A percentile compares a stretch with the other conserved stretches of the same genome.
phyloP scores from a whole-genome alignment of 1,139 yeast genomes.

The Suhomyces choctaworum region DNA sequence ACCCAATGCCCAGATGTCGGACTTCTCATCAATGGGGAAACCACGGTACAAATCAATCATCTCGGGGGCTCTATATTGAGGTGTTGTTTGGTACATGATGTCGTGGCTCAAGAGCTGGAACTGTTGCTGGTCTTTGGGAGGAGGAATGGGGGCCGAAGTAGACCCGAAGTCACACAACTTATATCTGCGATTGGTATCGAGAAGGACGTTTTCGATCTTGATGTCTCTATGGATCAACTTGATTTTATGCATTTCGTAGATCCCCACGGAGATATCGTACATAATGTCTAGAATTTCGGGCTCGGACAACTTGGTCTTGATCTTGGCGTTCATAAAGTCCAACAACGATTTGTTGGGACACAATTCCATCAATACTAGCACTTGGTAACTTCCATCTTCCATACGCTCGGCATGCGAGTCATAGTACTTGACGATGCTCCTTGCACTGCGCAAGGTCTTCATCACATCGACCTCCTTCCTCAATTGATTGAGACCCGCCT shows the following conservation, averaged over 20 bases:
- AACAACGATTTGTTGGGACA: constrained; percentile 72
- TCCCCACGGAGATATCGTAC: constrained; percentile 65
- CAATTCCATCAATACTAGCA: constrained; percentile 72
- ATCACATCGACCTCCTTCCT: constrained; percentile 80
- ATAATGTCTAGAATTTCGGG: constrained; percentile 64
- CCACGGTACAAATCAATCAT: constrained; percentile 73
- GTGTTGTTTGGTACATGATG: constrained; percentile 74
- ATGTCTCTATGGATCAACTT: constrained; percentile 72
- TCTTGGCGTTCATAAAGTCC: constrained; percentile 71
- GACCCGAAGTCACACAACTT: constrained; percentile 82
- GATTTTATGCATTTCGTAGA: constrained; percentile 69
- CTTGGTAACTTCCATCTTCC: constrained; percentile 61
- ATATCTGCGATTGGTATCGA: constrained; percentile 55
- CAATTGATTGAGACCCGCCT: constrained; percentile 60
- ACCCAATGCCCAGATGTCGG: constrained; percentile 85
- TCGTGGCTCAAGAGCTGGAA: constrained; percentile 62
- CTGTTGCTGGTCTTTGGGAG: constrained; percentile 66
- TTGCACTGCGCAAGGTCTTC: constrained; percentile 61
- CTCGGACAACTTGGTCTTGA: constrained; percentile 63
- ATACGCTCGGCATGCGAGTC: constrained; percentile 78
- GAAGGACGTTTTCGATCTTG: constrained; percentile 74
- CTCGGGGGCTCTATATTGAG: constrained; percentile 81
- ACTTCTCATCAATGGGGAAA: constrained; percentile 69
- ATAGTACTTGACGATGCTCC: constrained; percentile 63
- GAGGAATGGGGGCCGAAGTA: constrained; percentile 58